A percentile compares a stretch with the other conserved stretches of the same genome.
Conservation (phyloP, 2,329 filamentous ascomycete genomes). For the Colletotrichum karsti region DNA sequence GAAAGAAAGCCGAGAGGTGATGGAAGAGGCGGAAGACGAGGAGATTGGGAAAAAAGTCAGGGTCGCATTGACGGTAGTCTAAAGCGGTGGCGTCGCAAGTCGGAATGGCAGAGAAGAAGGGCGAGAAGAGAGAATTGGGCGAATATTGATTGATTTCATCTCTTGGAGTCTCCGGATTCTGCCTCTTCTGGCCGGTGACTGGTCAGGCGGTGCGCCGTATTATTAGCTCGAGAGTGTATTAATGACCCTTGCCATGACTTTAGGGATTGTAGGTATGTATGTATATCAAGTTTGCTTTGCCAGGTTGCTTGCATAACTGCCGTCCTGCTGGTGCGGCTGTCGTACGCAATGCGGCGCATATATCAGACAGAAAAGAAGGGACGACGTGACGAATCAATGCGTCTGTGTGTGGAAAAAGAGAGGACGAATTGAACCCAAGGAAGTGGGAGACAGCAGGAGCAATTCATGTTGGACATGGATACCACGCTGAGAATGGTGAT, state of each 20-base stretch:
- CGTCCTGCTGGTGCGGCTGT: neutral
- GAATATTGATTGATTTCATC: conserved; percentile 18
- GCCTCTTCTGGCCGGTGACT: neutral
- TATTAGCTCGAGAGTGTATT: conserved; percentile 10
- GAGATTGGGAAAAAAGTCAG: neutral
- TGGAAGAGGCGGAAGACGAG: conserved; percentile 4
- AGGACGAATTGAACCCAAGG: conserved; percentile 1
- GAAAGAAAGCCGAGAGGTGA: neutral
- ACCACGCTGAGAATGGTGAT: neutral
- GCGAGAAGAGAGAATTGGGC: neutral
- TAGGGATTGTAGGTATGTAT: no score
- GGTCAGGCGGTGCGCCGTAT: conserved; percentile 6
- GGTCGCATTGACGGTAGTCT: conserved; percentile 16
- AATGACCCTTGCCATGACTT: neutral
- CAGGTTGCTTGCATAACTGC: neutral
- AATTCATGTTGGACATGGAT: neutral
- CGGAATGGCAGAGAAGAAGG: neutral
- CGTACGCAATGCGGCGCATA: neutral
- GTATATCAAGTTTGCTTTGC: no score
- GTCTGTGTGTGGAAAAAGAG: neutral
- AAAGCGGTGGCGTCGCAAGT: conserved; percentile 3
- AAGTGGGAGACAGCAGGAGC: neutral
- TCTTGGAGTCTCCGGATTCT: neutral
- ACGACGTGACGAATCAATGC: neutral
- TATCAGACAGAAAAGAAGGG: neutral